Evolutionary conservation across 2,329 filamentous ascomycete species (phyloP).

Genomic region (Albifimbria verrucaria): DNA sequence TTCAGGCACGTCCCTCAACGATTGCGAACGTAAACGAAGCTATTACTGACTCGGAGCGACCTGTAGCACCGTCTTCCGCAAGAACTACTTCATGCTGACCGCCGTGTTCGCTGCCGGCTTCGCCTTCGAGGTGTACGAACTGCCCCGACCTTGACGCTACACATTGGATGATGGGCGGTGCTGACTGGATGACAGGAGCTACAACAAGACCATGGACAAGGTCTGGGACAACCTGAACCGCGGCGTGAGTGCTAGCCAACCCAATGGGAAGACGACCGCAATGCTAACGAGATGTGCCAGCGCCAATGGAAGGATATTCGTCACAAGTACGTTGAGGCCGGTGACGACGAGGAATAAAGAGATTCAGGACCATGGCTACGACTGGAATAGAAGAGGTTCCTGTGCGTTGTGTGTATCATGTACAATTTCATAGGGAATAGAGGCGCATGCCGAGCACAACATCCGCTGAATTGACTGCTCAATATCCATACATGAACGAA

Average conservation of each 20-base stretch:
- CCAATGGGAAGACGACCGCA: background rate
- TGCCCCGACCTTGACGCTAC: background rate
- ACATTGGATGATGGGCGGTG: constrained; percentile 4
- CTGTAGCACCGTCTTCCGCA: constrained; percentile 74
- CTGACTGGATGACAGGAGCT: constrained; percentile 59
- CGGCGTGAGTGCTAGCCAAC: constrained; percentile 64
- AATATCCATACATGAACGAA: no score
- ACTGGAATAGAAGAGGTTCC: constrained; percentile 3
- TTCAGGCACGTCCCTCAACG: constrained; percentile 35
- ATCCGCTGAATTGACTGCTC: background rate
- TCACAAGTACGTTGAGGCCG: constrained; percentile 73
- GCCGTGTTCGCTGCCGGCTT: constrained; percentile 86
- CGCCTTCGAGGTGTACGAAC: constrained; percentile 84
- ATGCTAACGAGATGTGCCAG: constrained; percentile 44
- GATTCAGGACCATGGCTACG: constrained; percentile 9
- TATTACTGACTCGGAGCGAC: constrained; percentile 19
- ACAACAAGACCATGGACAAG: constrained; percentile 76
- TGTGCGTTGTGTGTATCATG: constrained; percentile 17
- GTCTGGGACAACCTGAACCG: constrained; percentile 90
- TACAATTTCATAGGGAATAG: constrained; percentile 29
- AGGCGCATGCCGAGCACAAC: constrained; percentile 11
- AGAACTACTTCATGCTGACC: constrained; percentile 84
- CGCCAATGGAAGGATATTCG: constrained; percentile 99
- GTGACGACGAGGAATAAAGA: constrained; percentile 35
- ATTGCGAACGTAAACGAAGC: constrained; percentile 14